Base-by-base conservation (phyloP, 2,329 filamentous ascomycete species). In the Hymenoscyphus fructigenus region DNA sequence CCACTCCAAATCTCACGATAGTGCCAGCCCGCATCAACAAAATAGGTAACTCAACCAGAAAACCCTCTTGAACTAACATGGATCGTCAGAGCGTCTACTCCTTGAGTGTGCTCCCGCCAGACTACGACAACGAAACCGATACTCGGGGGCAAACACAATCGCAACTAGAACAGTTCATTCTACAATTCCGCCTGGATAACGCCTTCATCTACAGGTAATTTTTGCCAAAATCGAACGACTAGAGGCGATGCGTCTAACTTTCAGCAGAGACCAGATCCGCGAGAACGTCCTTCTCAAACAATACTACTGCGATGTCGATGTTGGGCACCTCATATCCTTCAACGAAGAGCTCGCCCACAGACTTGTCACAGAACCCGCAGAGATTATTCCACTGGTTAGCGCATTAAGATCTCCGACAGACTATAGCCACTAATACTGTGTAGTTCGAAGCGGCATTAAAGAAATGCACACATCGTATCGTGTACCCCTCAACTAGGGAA, bases 281-380 rank as follows among this genome's bases (percentile, higher is more conserved):
- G 93, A 98, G 76, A 99, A 99, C 80, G 93, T 95, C 7, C 85
- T 98, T 1, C 84, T 97, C 53, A 95, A 97, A 77, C 93, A 93
- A 73, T 98, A 93, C 80, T 97, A 90, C 78, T 97, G 95, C 81
- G 94, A 99, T 77, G 87, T 99, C 76, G 93, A 99, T 77, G 92
- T 99, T 72, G 92, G 91, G 67, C 94, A 99, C 77, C 82, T 99
- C 65, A 98, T 98, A 77, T 95, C 91, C 67, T 98, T 93, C 80
- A 95, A 96, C 75, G 94, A 98, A 79, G 93, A 97, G 77, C 84
- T 99, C 66, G 95, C 94, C 32, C 92, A 98, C 78, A 88, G 89
- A 75, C 83, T 99, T 67, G 91, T 90, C 23, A 95, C 91, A 59
- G 92, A 97, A 75, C 96, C 95, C 3, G 90, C 90, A 57, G 93